Evolutionary conservation across 352 stramenopile genomes (phyloP), one percentile per base, ranked within the genome.

Genomic region (Pythium folliculosum): DNA sequence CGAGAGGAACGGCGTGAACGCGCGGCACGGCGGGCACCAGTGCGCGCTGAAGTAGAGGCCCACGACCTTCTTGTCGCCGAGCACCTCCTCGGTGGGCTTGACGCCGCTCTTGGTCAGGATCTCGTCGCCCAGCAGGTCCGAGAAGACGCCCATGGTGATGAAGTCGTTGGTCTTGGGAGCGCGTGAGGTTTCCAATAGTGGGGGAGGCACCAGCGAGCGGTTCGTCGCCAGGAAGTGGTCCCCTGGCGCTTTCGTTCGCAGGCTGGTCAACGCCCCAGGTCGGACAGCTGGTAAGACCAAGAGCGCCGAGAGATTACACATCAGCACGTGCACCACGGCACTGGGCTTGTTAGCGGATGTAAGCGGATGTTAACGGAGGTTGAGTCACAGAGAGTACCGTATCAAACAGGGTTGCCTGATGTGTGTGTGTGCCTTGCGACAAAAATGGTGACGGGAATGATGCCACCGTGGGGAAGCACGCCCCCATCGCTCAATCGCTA

Each of bases 31-130:
- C 38, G 79, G 82, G 77, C 95, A 98, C 95, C 96, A 99, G 81
- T 98, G 88, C 13, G 96, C 96, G 56, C 82, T 97, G 87, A 99
- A 99, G 82, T 99, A 99, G 45, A 99, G 76, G n/a, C 88, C 88
- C 32, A 98, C 76, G 35, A 97, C 79, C 71, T 92, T 90, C 77
- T 93, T 95, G 62, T 64, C 77, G 2, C 67, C 75, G 58, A 95
- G 81, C 52, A 82, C 81, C 27, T 90, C 72, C 50, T 88, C 72
- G 19, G 88, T 93, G 60, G 88, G 67, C 71, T 91, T 86, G 43
- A 81, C 66, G n/a, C 84, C 88, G 55, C 89, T 75, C 77, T 94
- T 94, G 10, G 86, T 93, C 63, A 71, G 63, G 35, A 96, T 51
- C 54, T 92, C 71, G 21, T 81, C 61, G 68, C 88, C 88, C 38